These are phyloP conservation scores for Aspergillus hortae DNA, from an alignment of 2,329 filamentous ascomycete species.

Conservation along the genomic window DNA sequence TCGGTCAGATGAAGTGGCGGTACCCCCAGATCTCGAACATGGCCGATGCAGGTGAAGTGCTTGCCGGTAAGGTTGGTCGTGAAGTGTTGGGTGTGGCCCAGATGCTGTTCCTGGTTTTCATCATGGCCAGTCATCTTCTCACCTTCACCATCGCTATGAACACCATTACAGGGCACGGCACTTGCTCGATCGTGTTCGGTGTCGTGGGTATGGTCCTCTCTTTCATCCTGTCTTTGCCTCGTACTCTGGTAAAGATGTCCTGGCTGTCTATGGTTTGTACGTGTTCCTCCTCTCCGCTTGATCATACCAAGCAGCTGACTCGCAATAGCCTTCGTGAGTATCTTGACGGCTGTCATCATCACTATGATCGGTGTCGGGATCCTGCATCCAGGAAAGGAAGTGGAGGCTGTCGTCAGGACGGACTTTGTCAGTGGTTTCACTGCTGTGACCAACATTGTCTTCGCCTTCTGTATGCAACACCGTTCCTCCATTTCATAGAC, in stretches of 20 bases:
- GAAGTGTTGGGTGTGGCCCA: constrained; percentile 62
- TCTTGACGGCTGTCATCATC: constrained; percentile 60
- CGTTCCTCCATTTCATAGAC: constrained; percentile 45
- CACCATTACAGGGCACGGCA: constrained; percentile 57
- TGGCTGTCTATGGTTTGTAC: constrained; percentile 57
- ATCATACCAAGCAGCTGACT: not conserved
- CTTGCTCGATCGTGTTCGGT: constrained; percentile 63
- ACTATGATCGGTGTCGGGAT: constrained; percentile 65
- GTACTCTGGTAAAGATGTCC: constrained; percentile 61
- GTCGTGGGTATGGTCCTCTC: constrained; percentile 58
- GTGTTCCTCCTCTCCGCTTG: not conserved
- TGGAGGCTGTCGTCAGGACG: constrained; percentile 39
- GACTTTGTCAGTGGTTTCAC: constrained; percentile 56
- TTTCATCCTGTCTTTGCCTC: constrained; percentile 57
- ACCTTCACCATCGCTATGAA: constrained; percentile 69
- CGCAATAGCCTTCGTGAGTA: constrained; percentile 56
- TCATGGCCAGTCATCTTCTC: constrained; percentile 68
- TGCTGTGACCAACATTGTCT: constrained; percentile 65
- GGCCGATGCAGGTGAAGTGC: constrained; percentile 62
- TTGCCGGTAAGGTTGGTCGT: constrained; percentile 59
- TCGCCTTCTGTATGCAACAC: constrained; percentile 59
- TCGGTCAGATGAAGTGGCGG: constrained; percentile 56
- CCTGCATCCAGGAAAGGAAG: constrained; percentile 36
- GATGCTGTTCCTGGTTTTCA: constrained; percentile 63
- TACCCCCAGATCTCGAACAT: constrained; percentile 62